Evolutionary conservation across 1,284 basidiomycete genomes (phyloP), one percentile per base, ranked within the genome.

Genomic region (Trichosporon sp.): DNA sequence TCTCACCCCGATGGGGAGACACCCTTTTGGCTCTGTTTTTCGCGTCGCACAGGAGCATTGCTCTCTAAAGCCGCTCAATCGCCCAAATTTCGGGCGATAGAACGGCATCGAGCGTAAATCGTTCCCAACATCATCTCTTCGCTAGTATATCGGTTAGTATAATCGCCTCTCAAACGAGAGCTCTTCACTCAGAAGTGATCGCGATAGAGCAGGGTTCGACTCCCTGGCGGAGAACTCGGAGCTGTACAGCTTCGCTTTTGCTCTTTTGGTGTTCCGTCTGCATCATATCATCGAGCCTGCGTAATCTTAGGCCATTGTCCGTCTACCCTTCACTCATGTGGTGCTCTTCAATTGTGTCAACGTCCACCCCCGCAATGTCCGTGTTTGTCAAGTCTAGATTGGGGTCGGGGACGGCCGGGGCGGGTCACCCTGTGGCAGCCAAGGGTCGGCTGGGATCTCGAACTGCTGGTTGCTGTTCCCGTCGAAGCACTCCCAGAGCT

Each of bases 81-180:
- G 11, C 11, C 38, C 38, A 26, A 26, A 26, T 2, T 26, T 26
- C 26, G 26, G 26, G 26, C 26, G 26, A 26, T 2, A 26, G 26
- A 26, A 26, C 26, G 26, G 26, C 1, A 26, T 26, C 26, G 26
- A 26, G 26, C 26, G 26, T 26, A 26, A 2, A 26, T 26, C 26
- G 26, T 26, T 2, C 26, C 26, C 26, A 4, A 26, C 21, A 54
- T 21, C 51, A 5, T 11, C 21, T 54, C 51, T 54, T 54, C 51
- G 51, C 51, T 54, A 54, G 51, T 54, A 54, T 54, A 54, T 54
- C 51, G 51, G 51, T 54, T 54, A 54, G 51, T 54, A 54, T 54
- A 54, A 54, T 26, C 51, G 51, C 51, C 51, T 54, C 51, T 54
- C 51, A 54, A 54, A 54, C 10, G 51, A 54, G 51, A 54, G 19